A percentile compares a stretch with the other conserved stretches of the same genome.
Evolutionary conservation across 371 early-diverging fungal genomes (phyloP).

Genomic region (Funneliformis caledonium): DNA sequence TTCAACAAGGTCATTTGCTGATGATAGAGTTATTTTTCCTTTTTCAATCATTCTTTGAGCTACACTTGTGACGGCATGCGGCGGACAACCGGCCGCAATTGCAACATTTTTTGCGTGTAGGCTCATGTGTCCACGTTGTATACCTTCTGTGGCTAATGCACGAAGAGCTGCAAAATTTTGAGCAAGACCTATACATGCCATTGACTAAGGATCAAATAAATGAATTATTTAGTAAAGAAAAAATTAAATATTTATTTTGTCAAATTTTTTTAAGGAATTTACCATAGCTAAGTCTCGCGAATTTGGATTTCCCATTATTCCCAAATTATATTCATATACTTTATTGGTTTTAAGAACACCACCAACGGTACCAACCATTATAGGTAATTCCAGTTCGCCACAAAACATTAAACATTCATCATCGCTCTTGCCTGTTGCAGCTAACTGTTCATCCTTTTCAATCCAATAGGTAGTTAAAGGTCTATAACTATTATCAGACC

Average conservation of each 20-base stretch:
- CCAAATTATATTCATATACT: constrained; percentile 62
- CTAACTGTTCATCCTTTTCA: constrained; percentile 51
- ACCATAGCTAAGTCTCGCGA: constrained; percentile 64
- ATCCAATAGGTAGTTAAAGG: constrained; percentile 70
- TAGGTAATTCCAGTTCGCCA: constrained; percentile 72
- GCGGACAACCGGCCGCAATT: constrained; percentile 69
- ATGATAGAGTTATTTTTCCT: constrained; percentile 56
- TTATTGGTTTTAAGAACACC: constrained; percentile 73
- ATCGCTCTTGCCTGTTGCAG: constrained; percentile 39
- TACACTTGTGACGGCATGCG: constrained; percentile 64
- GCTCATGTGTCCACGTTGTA: constrained; percentile 74
- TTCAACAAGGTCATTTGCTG: constrained; percentile 60
- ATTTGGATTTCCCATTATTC: constrained; percentile 64
- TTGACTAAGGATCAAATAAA: constrained; percentile 44
- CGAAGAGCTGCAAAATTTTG: constrained; percentile 77
- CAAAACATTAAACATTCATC: constrained; percentile 53
- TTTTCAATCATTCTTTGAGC: constrained; percentile 67
- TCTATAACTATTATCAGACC: constrained; percentile 49
- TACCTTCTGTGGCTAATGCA: constrained; percentile 72
- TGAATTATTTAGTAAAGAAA: neutral
- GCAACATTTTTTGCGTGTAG: constrained; percentile 71
- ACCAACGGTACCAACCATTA: constrained; percentile 69
- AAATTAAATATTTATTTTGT: neutral
- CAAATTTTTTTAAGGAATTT: constrained; percentile 8
- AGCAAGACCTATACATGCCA: constrained; percentile 69